Evolutionary conservation across 2,329 filamentous ascomycete species (phyloP).

Genomic region (Aphanocladium album): DNA sequence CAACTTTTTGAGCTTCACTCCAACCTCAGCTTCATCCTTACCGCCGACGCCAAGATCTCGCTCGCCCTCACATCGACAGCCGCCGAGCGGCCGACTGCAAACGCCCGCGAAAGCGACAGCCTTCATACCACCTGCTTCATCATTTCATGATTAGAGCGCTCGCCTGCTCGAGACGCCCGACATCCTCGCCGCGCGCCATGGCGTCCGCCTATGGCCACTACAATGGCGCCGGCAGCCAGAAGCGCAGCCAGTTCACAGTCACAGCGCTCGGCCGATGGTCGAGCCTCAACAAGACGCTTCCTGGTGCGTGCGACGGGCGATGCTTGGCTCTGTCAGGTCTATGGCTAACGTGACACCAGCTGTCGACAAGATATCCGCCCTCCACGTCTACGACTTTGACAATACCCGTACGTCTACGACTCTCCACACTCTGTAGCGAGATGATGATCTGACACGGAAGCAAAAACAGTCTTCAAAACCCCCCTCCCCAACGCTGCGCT

Average conservation of each 20-base stretch:
- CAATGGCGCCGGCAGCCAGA: constrained; percentile 28
- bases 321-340: neutral
- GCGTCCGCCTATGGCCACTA: constrained; percentile 35
- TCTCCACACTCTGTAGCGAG: neutral
- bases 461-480: constrained; percentile 71
- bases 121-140: neutral
- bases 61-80: constrained; percentile 9
- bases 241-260: constrained; percentile 45
- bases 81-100: constrained; percentile 2
- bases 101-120: neutral
- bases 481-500: constrained; percentile 84
- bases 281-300: constrained; percentile 65
- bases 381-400: constrained; percentile 97
- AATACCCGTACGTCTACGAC: constrained; percentile 66
- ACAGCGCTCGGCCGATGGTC: constrained; percentile 84
- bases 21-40: neutral
- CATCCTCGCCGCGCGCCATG: constrained; percentile 30
- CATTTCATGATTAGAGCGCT: constrained; percentile 23
- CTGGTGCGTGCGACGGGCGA: constrained; percentile 42
- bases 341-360: constrained; percentile 33
- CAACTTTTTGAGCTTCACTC: constrained; percentile 2
- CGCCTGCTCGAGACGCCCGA: constrained; percentile 18
- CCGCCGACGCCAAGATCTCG: neutral
- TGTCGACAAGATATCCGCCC: constrained; percentile 63
- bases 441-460: constrained; percentile 3